Evolutionary conservation across 352 stramenopile species (phyloP).

Genomic region (Phytophthora meadii): DNA sequence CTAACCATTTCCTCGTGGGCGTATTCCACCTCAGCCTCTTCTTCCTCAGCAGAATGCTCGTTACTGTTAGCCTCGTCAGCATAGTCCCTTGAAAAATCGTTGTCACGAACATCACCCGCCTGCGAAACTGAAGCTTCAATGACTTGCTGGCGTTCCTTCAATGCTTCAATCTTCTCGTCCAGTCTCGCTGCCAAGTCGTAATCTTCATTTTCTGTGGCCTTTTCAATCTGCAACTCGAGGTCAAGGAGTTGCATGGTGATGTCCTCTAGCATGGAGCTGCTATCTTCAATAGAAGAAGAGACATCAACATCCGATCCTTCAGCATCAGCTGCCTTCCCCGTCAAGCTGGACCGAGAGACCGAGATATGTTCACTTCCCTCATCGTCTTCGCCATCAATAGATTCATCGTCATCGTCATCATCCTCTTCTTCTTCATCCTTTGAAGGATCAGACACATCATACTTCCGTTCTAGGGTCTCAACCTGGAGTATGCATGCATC

Average conservation of each 20-base stretch:
- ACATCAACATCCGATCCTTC: constrained; percentile 38
- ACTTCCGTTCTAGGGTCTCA: constrained; percentile 74
- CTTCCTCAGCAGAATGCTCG: constrained; percentile 33
- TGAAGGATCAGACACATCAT: constrained; percentile 63
- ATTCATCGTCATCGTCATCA: constrained; percentile 60
- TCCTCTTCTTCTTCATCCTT: constrained; percentile 65
- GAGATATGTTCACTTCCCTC: constrained; percentile 26
- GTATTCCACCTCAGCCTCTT: constrained; percentile 34
- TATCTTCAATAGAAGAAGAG: constrained; percentile 35
- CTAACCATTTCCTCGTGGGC: constrained; percentile 44
- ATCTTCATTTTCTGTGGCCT: constrained; percentile 81
- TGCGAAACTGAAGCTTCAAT: constrained; percentile 44
- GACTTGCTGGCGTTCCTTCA: constrained; percentile 60
- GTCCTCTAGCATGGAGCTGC: constrained; percentile 50
- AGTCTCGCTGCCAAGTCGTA: constrained; percentile 81
- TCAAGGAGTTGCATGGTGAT: constrained; percentile 64
- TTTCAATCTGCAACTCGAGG: constrained; percentile 74
- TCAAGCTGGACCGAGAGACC: constrained; percentile 26
- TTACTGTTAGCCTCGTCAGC: constrained; percentile 25
- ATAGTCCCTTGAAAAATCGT: constrained; percentile 10
- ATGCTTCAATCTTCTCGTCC: constrained; percentile 73
- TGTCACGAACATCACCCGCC: constrained; percentile 21
- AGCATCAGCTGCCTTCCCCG: constrained; percentile 26
- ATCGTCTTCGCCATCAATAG: constrained; percentile 51
- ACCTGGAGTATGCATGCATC: constrained; percentile 70